Evolutionary conservation across 805 yeast species (phyloP), one percentile per base, ranked within the genome.

Genomic region (Saturnispora dispora): DNA sequence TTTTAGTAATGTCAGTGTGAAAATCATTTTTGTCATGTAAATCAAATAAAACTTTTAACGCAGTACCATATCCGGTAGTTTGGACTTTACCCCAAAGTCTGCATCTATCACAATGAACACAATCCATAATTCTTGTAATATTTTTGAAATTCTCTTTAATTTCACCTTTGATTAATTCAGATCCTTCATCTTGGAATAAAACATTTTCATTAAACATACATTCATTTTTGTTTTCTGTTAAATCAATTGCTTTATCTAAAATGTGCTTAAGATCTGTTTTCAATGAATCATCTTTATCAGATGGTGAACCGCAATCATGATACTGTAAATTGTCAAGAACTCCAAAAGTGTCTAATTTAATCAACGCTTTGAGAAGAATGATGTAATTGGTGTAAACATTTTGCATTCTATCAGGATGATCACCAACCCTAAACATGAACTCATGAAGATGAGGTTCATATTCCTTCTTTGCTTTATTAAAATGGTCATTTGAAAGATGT

Each of bases 71-170:
- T 20, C 99, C 99, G 15, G 93, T 88, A 2, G 96, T 88, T 71
- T 93, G 99, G 30, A 93, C 79, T 67, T 93, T 93, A 9, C 99
- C 99, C 99, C 99, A 93, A 68, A 93, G 73, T 61, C 97, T 79
- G 67, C 99, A 93, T 63, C 97, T 77, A 65, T 93, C 99, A 72
- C 99, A 93, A 37, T 96, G 97, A 40, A 93, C 98, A 71, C 99
- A 93, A 66, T 91, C 96, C 97, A 93, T 93, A 43, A 93, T 81
- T 47, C 87, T 83, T 20, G 95, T 83, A 23, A 93, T 95, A 64
- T 93, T 93, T 62, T 81, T 83, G 67, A 93, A 95, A 48, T 95
- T 83, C 37, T 77, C 68, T 55, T 91, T 78, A 71, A 93, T 90
- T 60, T 93, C 98, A 56, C 83, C 83, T 61, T 93, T 93, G 52